A percentile compares a stretch with the other conserved stretches of the same genome.
Conservation (phyloP, 106 monocot genomes). For the Platanthera guangdongensis region DNA sequence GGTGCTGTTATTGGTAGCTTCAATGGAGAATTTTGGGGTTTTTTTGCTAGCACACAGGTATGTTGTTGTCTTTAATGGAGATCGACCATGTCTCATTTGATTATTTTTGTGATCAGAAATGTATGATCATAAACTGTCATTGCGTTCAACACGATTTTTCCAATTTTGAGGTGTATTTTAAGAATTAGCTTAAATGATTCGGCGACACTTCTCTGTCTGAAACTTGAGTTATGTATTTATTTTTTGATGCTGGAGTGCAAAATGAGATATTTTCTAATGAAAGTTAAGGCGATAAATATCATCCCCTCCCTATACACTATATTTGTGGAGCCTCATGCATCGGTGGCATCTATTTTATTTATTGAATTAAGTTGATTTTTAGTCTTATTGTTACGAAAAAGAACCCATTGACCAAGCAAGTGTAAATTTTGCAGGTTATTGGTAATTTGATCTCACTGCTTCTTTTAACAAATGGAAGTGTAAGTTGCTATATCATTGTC, state of each 20-base stretch:
- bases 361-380: neutral
- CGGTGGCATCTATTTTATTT: neutral
- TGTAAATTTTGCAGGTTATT: conserved; percentile 48
- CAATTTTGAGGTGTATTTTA: too few species aligned
- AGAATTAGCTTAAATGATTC: too few species aligned
- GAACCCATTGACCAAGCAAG: neutral
- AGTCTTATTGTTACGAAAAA: neutral
- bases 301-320: neutral
- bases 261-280: neutral
- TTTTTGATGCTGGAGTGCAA: neutral
- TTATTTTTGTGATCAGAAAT: too few species aligned
- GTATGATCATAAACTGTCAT: too few species aligned
- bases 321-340: neutral
- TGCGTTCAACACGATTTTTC: too few species aligned
- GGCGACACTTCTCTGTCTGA: neutral
- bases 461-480: conserved; percentile 58
- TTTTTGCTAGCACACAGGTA: conserved; percentile 88
- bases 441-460: conserved; percentile 83
- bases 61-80: neutral
- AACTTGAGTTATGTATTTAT: neutral
- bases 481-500: conserved; percentile 12
- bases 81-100: too few species aligned
- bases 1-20: conserved; percentile 73
- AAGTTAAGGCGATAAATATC: neutral
- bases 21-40: conserved; percentile 96